Evolutionary conservation across 2,329 filamentous ascomycete species (phyloP).

Genomic region (Sporothrix curviconia): DNA sequence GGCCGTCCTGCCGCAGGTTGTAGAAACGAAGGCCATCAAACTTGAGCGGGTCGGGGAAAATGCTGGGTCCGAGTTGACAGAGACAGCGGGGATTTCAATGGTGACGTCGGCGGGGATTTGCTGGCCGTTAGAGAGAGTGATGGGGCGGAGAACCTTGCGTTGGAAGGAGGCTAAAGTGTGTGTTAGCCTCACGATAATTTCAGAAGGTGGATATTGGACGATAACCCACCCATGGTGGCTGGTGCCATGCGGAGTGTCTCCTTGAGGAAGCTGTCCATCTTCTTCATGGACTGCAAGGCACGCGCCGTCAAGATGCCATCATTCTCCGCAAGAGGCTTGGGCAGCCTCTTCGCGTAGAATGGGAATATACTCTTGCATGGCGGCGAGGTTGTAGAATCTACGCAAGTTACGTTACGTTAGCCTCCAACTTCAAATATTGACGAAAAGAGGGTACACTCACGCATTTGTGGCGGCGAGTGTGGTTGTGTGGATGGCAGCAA

Average conservation of each 20-base stretch:
- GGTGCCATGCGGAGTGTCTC: conserved; percentile 27
- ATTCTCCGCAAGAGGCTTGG: conserved; percentile 29
- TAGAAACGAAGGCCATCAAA: conserved; percentile 37
- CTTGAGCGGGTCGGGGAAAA: conserved; percentile 30
- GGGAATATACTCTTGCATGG: conserved; percentile 43
- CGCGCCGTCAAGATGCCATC: conserved; percentile 25
- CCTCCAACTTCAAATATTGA: no score
- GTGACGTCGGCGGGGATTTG: conserved; percentile 38
- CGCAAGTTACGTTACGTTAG: no score
- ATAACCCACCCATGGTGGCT: background rate
- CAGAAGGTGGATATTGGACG: background rate
- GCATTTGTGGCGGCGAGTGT: conserved; percentile 39
- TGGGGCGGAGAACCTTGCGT: conserved; percentile 38
- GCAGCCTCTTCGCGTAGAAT: conserved; percentile 46
- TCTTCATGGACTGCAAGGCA: conserved; percentile 29
- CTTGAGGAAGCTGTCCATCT: conserved; percentile 28
- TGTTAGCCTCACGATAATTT: background rate
- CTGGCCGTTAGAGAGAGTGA: conserved; percentile 49
- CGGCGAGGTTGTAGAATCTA: conserved; percentile 46
- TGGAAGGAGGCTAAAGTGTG: conserved; percentile 35
- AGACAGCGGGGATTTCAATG: conserved; percentile 36
- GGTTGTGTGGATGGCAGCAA: conserved; percentile 48
- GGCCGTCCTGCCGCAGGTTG: conserved; percentile 26
- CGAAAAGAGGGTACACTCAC: conserved; percentile 20
- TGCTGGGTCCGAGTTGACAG: conserved; percentile 32